A percentile compares a stretch with the other conserved stretches of the same genome.
phyloP scores from a whole-genome alignment of 1,284 basidiomycete species.

The Phellopilus nigrolimitatus region DNA sequence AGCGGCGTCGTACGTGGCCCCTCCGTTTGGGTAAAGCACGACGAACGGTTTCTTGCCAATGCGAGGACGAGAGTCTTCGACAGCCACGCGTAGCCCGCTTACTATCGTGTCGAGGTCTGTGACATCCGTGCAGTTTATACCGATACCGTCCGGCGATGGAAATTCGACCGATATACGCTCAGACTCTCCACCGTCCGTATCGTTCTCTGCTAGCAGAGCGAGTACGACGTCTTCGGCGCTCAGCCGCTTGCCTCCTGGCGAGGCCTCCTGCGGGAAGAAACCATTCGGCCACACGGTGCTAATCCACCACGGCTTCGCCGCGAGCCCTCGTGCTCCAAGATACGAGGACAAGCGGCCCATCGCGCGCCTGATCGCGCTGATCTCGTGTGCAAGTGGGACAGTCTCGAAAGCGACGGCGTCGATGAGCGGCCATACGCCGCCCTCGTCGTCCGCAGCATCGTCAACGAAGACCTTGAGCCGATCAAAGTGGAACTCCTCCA shows the following conservation, averaged over 20 bases:
- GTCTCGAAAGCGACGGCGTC: slow-evolving; percentile 79
- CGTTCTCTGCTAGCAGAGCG: slow-evolving; percentile 25
- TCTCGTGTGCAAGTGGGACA: slow-evolving; percentile 63
- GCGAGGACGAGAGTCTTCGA: slow-evolving; percentile 20
- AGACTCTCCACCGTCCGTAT: background rate
- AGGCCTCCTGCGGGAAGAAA: slow-evolving; percentile 39
- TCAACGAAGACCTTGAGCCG: slow-evolving; percentile 52
- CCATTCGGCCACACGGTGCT: slow-evolving; percentile 64
- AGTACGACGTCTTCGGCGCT: slow-evolving; percentile 35
- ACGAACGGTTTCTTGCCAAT: slow-evolving; percentile 42
- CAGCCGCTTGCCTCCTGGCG: slow-evolving; percentile 27
- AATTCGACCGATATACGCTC: slow-evolving; percentile 7
- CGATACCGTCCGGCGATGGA: slow-evolving; percentile 45
- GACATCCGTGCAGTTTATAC: slow-evolving; percentile 67
- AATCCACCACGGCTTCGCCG: slow-evolving; percentile 71
- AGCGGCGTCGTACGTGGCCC: slow-evolving; percentile 48
- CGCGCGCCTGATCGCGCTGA: slow-evolving; percentile 60
- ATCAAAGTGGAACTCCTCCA: slow-evolving; percentile 65
- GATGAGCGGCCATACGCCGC: slow-evolving; percentile 50
- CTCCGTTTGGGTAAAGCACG: slow-evolving; percentile 73
- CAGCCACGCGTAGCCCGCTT: slow-evolving; percentile 29
- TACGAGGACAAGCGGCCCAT: slow-evolving; percentile 38
- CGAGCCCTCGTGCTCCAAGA: slow-evolving; percentile 20
- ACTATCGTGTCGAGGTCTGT: slow-evolving; percentile 37
- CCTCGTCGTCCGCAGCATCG: slow-evolving; percentile 28